A percentile compares a stretch with the other conserved stretches of the same genome.
Evolutionary conservation across 768 basidiomycete genomes (phyloP).

Genomic region (Artomyces pyxidatus): DNA sequence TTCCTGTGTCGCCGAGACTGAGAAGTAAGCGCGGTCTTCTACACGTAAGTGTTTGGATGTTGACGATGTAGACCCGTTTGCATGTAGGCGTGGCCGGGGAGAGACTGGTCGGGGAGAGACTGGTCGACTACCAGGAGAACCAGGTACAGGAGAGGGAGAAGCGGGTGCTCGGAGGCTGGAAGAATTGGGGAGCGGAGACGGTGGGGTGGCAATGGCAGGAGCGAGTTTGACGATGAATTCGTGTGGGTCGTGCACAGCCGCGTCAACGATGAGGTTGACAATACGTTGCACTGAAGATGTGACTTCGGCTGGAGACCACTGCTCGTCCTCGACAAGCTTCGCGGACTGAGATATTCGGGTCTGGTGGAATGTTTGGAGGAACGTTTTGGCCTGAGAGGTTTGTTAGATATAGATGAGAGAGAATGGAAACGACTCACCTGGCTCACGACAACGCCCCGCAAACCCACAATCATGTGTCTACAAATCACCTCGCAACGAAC

Average conservation of each 20-base stretch:
- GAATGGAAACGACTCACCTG: constrained; percentile 67
- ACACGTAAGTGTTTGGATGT: constrained; percentile 58
- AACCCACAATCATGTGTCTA: constrained; percentile 85
- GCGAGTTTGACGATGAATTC: constrained; percentile 44
- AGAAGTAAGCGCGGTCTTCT: constrained; percentile 79
- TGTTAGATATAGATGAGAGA: neutral
- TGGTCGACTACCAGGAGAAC: constrained; percentile 11
- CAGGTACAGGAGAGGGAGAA: constrained; percentile 23
- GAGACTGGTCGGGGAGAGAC: constrained; percentile 8
- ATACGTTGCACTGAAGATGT: constrained; percentile 55
- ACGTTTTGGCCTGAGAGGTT: constrained; percentile 66
- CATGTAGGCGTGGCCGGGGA: constrained; percentile 13
- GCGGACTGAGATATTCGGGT: constrained; percentile 70
- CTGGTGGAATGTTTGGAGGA: constrained; percentile 83
- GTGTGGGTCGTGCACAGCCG: constrained; percentile 74
- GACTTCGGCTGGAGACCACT: constrained; percentile 82
- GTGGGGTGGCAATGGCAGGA: constrained; percentile 17
- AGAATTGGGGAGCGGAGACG: constrained; percentile 18
- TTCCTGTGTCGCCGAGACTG: constrained; percentile 78
- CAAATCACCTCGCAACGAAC: constrained; percentile 81
- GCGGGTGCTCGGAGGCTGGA: constrained; percentile 17
- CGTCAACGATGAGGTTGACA: constrained; percentile 67
- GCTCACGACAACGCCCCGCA: constrained; percentile 77
- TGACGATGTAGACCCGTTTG: constrained; percentile 13
- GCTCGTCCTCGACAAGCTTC: constrained; percentile 91